These are phyloP conservation scores for Pyrenochaeta sp. DNA, from an alignment of 2,329 filamentous ascomycete species.

Conservation along the genomic window DNA sequence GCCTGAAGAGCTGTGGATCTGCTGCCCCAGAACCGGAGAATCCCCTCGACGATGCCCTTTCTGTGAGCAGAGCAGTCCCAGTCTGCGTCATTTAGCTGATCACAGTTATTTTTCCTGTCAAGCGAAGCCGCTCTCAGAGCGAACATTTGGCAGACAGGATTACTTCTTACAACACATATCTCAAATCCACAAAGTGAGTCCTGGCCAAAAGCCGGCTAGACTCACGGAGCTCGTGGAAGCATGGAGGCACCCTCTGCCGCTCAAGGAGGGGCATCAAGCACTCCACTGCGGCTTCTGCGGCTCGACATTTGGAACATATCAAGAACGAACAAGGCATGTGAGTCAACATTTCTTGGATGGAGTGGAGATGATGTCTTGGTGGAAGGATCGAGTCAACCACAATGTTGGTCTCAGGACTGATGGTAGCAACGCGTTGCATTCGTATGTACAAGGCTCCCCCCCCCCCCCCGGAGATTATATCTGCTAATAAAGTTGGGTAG, in stretches of 20 bases:
- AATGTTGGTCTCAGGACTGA: constrained; percentile 6
- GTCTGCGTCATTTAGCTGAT: constrained; percentile 57
- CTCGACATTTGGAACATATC: constrained; percentile 23
- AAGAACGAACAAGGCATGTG: constrained; percentile 37
- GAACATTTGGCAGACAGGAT: constrained; percentile 61
- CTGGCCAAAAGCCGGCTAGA: constrained; percentile 51
- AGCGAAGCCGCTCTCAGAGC: constrained; percentile 64
- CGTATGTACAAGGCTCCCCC: constrained; percentile 18
- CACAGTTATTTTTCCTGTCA: constrained; percentile 66
- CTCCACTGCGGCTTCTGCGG: constrained; percentile 42
- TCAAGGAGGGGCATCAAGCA: constrained; percentile 27
- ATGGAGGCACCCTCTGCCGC: constrained; percentile 27
- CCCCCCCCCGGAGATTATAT: background rate
- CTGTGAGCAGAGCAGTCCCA: constrained; percentile 56
- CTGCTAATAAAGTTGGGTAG: constrained; percentile 11
- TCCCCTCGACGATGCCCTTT: constrained; percentile 59
- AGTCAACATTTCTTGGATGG: constrained; percentile 34
- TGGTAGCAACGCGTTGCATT: constrained; percentile 3
- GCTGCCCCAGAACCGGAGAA: constrained; percentile 36
- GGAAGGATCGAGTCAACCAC: constrained; percentile 29
- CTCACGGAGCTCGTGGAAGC: constrained; percentile 31
- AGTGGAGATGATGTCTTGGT: constrained; percentile 38
- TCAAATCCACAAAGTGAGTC: constrained; percentile 55
- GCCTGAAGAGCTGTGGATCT: constrained; percentile 50
- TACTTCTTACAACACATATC: constrained; percentile 61